Evolutionary conservation across 176 grass and related monocot genomes (phyloP), one percentile per base, ranked within the genome.

Genomic region (Lolium perenne): DNA sequence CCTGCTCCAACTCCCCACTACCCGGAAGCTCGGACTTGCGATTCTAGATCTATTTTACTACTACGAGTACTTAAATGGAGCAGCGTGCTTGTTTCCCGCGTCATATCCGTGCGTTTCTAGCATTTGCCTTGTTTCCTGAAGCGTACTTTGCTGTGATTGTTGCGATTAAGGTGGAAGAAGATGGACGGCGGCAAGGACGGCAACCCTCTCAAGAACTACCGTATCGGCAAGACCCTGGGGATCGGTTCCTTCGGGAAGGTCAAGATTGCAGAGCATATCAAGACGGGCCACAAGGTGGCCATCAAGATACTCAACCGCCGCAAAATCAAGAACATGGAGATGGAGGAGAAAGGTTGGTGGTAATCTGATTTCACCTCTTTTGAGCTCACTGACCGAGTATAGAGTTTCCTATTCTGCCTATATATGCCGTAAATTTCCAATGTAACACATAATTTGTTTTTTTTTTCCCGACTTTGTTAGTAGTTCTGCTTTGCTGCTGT

Each of bases 201-300:
- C 15, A 85, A 66, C 26, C 60, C 86, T 16, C 40, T 91, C 56
- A 84, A 70, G 83, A 88, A 88, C 62, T 91, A 91, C 79, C 72
- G 83, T 14, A 82, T 91, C 45, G 90, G 90, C 20, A 91, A 91
- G 50, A 91, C 90, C 8, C 55, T 91, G 55, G 90, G 90, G 63
- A 91, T 91, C 25, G 90, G 90, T 1, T 88, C 90, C 4, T 91
- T 91, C 10, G 90, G 90, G 25, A 91, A 91, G 54, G 90, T 91
- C 21, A 91, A 91, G 70, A 91, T 91, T 17, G 90, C 90, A 0
- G 90, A 91, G 78, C 90, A 91, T 71, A 88, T 88, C 45, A 72
- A 76, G 35, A 91, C 86, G 29, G 86, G 90, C 11, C 90, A 91
- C 22, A 88, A 88, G 78, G 90, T 91, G 56, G 90, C 90, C 25